Evolutionary conservation across 2,329 filamentous ascomycete genomes (phyloP).

Genomic region (Alternaria panax): DNA sequence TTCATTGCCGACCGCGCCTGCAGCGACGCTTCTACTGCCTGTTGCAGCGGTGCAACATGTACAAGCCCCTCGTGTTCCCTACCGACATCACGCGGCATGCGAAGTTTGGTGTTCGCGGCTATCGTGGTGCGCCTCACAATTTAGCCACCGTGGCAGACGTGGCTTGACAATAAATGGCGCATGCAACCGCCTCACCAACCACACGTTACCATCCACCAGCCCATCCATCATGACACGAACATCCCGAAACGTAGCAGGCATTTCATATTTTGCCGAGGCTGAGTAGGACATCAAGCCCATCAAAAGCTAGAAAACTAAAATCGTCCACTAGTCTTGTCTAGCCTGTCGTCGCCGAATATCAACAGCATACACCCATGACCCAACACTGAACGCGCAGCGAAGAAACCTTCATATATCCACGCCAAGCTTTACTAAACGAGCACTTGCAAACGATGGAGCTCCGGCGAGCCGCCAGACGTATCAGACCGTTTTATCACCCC

Average conservation of each 20-base stretch:
- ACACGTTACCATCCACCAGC: constrained; percentile 14
- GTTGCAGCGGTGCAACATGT: neutral
- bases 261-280: neutral
- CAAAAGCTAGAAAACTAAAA: neutral
- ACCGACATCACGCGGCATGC: constrained; percentile 1
- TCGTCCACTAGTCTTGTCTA: neutral
- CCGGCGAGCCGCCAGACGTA: constrained; percentile 34
- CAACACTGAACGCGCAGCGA: constrained; percentile 9
- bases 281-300: neutral
- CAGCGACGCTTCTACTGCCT: too few relatives aligned
- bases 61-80: neutral
- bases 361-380: neutral
- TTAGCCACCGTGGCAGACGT: constrained; percentile 14
- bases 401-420: constrained; percentile 22
- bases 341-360: neutral
- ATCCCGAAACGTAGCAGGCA: neutral
- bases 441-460: constrained; percentile 23
- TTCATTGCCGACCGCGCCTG: neutral
- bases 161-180: constrained; percentile 30
- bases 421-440: constrained; percentile 35
- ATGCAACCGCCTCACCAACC: constrained; percentile 18
- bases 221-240: constrained; percentile 6
- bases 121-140: constrained; percentile 7
- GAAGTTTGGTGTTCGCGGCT: neutral
- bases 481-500: constrained; percentile 29